Evolutionary conservation across 306 rosid species (phyloP), one percentile per base, ranked within the genome.

Genomic region (Cajanus cajan): DNA sequence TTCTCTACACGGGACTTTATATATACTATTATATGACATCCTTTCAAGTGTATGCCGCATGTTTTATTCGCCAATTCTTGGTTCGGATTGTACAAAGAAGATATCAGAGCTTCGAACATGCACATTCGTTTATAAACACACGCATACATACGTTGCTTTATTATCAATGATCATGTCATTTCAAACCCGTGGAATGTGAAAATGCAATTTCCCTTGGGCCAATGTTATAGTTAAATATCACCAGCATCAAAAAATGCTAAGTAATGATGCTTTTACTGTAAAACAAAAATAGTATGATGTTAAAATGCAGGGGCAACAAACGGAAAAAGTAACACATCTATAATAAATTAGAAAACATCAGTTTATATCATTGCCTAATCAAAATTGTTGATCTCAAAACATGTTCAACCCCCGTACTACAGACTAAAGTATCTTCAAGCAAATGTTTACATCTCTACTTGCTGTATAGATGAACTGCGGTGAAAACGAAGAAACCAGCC

Each of bases 401-500:
- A 71, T 76, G 82, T 85, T 76, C 79, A 36, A 63, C 21, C 74
- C 74, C 78, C 24, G 51, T 45, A 71, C 31, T 39, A 83, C 67
- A 83, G 11, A 71, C 79, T 77, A 82, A 57, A 82, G 45, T 65
- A 48, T 70, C 73, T 64, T 69, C 18, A 31, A 50, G 54, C 68
- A 51, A 75, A 34, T 72, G 78, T 75, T 81, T 51, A 73, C 54
- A 85, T 63, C 86, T 91, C 86, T 92, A 92, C 91, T 94, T 94
- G 88, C 31, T 78, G 91, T 94, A 94, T 5, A 94, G 86, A 85
- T 94, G 97, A 71, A 94, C 92, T 10, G 31, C 88, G 3, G 97
- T 86, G 89, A 94, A 90, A 74, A 92, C 3, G 74, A 92, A 88
- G 92, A 94, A 94, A 24, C 98, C 98, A 9, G 89, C 80, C 98